phyloP scores from a whole-genome alignment of 2,329 filamentous ascomycete species.

The Colletotrichum sp. region DNA sequence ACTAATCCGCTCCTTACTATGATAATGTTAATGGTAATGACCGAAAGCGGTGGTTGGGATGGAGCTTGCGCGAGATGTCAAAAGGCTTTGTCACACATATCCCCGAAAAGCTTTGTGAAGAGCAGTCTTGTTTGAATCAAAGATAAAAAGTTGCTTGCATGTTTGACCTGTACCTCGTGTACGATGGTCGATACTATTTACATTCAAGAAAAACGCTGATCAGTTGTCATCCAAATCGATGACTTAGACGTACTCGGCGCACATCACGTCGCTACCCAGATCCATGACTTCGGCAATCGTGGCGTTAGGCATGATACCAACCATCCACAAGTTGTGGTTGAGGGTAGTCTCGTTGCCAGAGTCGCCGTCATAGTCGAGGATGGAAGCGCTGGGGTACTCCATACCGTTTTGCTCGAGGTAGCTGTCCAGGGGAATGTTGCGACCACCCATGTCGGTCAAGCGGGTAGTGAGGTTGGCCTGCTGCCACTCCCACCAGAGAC shows the following conservation, averaged over 20 bases:
- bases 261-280: slow-evolving; percentile 25
- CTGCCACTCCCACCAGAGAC: slow-evolving; percentile 18
- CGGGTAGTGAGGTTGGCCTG: slow-evolving; percentile 12
- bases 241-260: slow-evolving; percentile 28
- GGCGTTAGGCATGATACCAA: slow-evolving; percentile 26
- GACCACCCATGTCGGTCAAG: neutral
- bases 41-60: neutral
- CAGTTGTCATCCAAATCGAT: neutral
- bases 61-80: neutral
- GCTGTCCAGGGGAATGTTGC: neutral
- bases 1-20: neutral
- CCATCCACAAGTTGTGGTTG: slow-evolving; percentile 30
- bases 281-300: slow-evolving; percentile 34
- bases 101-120: neutral
- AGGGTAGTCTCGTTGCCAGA: slow-evolving; percentile 26
- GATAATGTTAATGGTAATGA: neutral
- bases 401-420: slow-evolving; percentile 3
- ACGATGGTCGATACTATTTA: neutral
- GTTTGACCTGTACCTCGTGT: neutral
- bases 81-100: neutral
- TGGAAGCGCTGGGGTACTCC: neutral
- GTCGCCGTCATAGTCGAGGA: slow-evolving; percentile 18
- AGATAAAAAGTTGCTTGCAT: neutral
- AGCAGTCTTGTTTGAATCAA: neutral
- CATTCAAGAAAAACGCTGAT: neutral